Conservation (phyloP, 1,284 basidiomycete species). For the Xerocomus cyaneibrunnescens region DNA sequence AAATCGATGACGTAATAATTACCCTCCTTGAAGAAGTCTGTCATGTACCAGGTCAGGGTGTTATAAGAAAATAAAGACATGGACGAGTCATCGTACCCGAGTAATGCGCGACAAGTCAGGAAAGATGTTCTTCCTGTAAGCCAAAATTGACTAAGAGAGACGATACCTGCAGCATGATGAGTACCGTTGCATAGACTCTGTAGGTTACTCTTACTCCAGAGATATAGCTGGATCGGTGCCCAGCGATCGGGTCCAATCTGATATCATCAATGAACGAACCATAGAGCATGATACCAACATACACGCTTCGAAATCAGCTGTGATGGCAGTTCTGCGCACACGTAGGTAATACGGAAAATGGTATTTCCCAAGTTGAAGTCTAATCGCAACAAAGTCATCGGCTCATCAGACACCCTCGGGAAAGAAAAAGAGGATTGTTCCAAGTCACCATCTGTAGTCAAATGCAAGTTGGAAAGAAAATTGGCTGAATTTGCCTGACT, state of each 20-base stretch:
- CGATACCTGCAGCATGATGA: conserved; percentile 27
- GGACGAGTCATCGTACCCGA: conserved; percentile 35
- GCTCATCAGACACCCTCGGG: too few species aligned
- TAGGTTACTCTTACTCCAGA: conserved; percentile 36
- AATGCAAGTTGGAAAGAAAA: conserved; percentile 59
- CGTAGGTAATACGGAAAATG: conserved; percentile 55
- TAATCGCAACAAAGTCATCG: conserved; percentile 13
- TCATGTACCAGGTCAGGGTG: conserved; percentile 13
- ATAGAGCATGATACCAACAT: conserved; percentile 1
- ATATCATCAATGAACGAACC: background rate
- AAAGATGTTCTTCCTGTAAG: conserved; percentile 56
- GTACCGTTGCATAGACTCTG: background rate
- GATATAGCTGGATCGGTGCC: conserved; percentile 59
- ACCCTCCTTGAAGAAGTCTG: conserved; percentile 61
- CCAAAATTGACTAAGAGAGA: conserved; percentile 58
- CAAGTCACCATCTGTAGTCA: conserved; percentile 53
- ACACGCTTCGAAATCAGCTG: conserved; percentile 70
- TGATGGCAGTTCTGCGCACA: conserved; percentile 66
- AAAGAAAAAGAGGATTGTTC: background rate
- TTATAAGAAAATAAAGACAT: background rate
- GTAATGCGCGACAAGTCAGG: conserved; percentile 43
- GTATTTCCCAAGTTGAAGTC: conserved; percentile 69
- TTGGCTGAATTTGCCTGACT: conserved; percentile 66
- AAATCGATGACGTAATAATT: conserved; percentile 22
- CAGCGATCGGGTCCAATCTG: conserved; percentile 65